These are phyloP conservation scores for Fraxinus albicans DNA, from an alignment of 305 asterid species.

Conservation along the genomic window DNA sequence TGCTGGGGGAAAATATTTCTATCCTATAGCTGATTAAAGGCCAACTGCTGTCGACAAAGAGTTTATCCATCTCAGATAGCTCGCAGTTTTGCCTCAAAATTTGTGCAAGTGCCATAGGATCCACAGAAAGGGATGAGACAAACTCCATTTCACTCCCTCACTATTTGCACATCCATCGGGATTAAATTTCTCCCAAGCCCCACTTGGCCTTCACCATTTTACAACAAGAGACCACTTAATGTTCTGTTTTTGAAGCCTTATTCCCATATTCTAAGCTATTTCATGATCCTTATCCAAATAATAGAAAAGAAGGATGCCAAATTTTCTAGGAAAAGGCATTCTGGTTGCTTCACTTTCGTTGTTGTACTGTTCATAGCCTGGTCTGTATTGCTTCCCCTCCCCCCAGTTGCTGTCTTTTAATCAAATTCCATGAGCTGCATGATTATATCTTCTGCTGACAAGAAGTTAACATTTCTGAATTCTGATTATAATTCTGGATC, in stretches of 20 bases:
- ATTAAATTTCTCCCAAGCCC: not conserved
- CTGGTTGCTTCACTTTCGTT: not conserved
- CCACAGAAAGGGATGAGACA: not conserved
- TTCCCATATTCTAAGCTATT: not conserved
- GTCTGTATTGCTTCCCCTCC: slow-evolving; percentile 1
- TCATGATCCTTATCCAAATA: not conserved
- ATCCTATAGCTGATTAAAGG: not conserved
- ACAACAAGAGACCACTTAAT: not conserved
- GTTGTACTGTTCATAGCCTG: slow-evolving; percentile 1
- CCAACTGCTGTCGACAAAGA: not conserved
- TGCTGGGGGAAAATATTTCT: not conserved
- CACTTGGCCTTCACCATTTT: not conserved
- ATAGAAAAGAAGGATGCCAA: not conserved
- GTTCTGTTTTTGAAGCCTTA: not conserved
- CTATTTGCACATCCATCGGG: not conserved
- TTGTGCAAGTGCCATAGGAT: not conserved
- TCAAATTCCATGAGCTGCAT: not conserved
- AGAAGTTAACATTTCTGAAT: slow-evolving; percentile 1
- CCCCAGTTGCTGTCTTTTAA: slow-evolving; percentile 6
- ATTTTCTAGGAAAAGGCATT: not conserved
- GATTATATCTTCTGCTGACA: slow-evolving; percentile 1
- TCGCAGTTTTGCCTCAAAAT: not conserved
- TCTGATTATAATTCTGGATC: slow-evolving; percentile 25
- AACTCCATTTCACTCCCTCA: not conserved
- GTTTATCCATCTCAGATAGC: not conserved